Conservation (phyloP, 1,284 basidiomycete genomes). For the Ustilago vetiveriae region DNA sequence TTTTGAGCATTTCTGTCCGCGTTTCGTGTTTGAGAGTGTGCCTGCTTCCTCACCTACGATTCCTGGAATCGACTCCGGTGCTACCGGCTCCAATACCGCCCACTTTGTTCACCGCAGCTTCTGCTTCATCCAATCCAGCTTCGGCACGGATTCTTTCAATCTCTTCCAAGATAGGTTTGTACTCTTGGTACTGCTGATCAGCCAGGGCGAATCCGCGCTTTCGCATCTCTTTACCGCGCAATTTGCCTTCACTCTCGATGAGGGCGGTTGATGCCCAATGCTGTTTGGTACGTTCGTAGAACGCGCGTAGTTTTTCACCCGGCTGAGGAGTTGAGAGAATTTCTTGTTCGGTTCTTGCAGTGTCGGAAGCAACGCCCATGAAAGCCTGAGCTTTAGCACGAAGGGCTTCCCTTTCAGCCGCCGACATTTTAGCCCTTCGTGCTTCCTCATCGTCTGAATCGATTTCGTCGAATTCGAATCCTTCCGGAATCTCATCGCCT, state of each 20-base stretch:
- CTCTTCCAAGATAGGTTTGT: conserved; percentile 65
- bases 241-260: conserved; percentile 71
- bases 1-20: too few relatives aligned
- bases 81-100: conserved; percentile 44
- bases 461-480: conserved; percentile 46
- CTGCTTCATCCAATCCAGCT: conserved; percentile 86
- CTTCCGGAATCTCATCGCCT: conserved; percentile 52
- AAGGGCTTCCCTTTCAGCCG: conserved; percentile 70
- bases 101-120: conserved; percentile 68
- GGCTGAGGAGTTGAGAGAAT: conserved; percentile 82
- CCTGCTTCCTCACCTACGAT: conserved; percentile 26
- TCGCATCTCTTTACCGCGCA: conserved; percentile 81
- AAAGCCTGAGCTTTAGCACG: conserved; percentile 76
- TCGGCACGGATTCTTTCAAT: conserved; percentile 85
- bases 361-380: conserved; percentile 78
- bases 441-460: conserved; percentile 40
- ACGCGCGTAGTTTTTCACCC: conserved; percentile 85
- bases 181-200: conserved; percentile 59
- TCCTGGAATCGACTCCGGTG: conserved; percentile 47
- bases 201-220: conserved; percentile 72
- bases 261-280: conserved; percentile 84
- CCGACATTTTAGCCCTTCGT: conserved; percentile 28
- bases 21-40: too few relatives aligned
- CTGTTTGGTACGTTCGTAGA: conserved; percentile 77
- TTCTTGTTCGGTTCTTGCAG: conserved; percentile 76